A percentile compares a stretch with the other conserved stretches of the same genome.
Conservation (phyloP, 108 stramenopile genomes). For the Nitzschia putrida region DNA sequence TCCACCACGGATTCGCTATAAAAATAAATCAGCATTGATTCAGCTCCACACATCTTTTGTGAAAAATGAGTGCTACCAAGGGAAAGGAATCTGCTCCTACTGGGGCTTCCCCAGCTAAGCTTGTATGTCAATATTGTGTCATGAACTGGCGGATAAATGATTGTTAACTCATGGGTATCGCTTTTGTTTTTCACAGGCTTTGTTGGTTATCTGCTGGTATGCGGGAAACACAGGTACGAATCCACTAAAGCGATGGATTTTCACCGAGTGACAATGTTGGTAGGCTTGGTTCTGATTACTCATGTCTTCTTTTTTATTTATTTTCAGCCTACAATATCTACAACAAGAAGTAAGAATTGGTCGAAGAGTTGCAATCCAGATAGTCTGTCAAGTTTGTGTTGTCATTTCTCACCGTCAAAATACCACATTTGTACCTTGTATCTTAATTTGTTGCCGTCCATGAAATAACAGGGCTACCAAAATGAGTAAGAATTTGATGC, state of each 20-base stretch:
- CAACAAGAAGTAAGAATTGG: slow-evolving; percentile 63
- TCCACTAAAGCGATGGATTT: too few relatives aligned
- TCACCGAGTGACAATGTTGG: too few relatives aligned
- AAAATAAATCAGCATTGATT: not conserved
- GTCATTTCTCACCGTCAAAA: too few relatives aligned
- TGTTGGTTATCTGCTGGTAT: slow-evolving; percentile 80
- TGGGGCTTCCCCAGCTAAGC: slow-evolving; percentile 26
- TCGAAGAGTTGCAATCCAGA: too few relatives aligned
- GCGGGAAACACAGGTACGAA: slow-evolving; percentile 73
- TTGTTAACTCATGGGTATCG: not conserved
- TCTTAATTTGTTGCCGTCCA: too few relatives aligned
- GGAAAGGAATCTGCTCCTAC: slow-evolving; percentile 8
- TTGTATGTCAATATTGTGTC: slow-evolving; percentile 2
- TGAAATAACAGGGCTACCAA: not conserved
- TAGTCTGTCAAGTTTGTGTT: too few relatives aligned
- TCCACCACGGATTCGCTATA: not conserved
- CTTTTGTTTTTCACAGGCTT: slow-evolving; percentile 44
- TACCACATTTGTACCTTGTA: too few relatives aligned
- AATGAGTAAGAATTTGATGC: not conserved
- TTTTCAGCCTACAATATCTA: slow-evolving; percentile 68
- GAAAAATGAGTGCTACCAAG: slow-evolving; percentile 13
- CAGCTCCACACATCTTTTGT: not conserved
- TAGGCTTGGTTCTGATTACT: not conserved
- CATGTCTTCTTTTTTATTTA: not conserved
- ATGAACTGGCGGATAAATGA: not conserved